Evolutionary conservation across 2,329 filamentous ascomycete species (phyloP), one percentile per base, ranked within the genome.

Genomic region (Simplicillium sp.): DNA sequence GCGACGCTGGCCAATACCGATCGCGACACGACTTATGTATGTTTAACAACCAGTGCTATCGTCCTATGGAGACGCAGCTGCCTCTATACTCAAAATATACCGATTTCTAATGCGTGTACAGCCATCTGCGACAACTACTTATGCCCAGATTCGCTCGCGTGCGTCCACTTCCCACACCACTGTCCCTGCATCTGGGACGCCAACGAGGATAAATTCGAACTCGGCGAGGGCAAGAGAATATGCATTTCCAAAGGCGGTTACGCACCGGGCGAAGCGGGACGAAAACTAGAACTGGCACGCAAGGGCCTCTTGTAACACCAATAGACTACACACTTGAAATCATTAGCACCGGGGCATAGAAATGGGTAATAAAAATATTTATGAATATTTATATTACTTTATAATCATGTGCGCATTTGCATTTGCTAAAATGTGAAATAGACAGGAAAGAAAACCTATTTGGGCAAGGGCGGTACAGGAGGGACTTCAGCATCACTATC

Each of bases 81-180:
- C 9, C 9, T 25, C 20, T 9, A 25, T 25, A 6, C 7, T 33
- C 13, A 28, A 37, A 37, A 31, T 33, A 14, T 16, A 29, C 44
- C 45, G 29, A 47, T 20, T n/a, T 7, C 15, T 16, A 37, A 18
- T 43, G 41, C 5, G 11, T 37, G 44, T 36, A 25, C 46, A 86
- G 86, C 88, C n/a, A 73, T 80, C 53, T 98, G 92, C 71, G 79
- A 86, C 54, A 89, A 90, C 52, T 98, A 96, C 60, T 80, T 98
- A 41, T 98, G 92, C 59, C 89, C 92, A 2, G 87, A 87, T 48
- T 97, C 92, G 0, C 76, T 98, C 45, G 85, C 89, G 29, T 98
- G 92, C 67, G 92, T 98, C 7, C 83, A 94, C 59, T 92, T 94
- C 66, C 89, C 92, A 2, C 90, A 97, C 60, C 92, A 98, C 65